Conservation (phyloP, 2,329 filamentous ascomycete species). For the Aaosphaeria arxii region DNA sequence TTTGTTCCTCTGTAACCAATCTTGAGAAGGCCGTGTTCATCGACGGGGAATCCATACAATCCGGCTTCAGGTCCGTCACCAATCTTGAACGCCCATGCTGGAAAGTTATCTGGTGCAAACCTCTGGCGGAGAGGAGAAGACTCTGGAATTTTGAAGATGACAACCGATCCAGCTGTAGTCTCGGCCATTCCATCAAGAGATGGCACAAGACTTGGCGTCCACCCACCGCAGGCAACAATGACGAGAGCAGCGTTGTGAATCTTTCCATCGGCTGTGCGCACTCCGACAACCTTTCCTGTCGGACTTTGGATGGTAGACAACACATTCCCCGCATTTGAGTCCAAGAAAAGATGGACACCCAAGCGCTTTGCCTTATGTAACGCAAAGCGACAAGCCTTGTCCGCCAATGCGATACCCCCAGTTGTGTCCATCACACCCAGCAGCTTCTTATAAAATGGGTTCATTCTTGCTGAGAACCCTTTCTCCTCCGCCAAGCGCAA, state of each 20-base stretch:
- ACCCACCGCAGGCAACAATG: slow-evolving; percentile 44
- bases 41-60: slow-evolving; percentile 49
- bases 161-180: slow-evolving; percentile 48
- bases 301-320: slow-evolving; percentile 17
- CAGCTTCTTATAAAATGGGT: slow-evolving; percentile 38
- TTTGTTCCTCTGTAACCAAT: slow-evolving; percentile 53
- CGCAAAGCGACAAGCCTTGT: slow-evolving; percentile 47
- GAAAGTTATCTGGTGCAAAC: slow-evolving; percentile 45
- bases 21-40: slow-evolving; percentile 46
- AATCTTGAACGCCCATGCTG: slow-evolving; percentile 40
- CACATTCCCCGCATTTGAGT: slow-evolving; percentile 26
- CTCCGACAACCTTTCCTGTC: slow-evolving; percentile 30
- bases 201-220: slow-evolving; percentile 44
- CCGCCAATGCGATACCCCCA: slow-evolving; percentile 46
- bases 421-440: slow-evolving; percentile 46
- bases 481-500: slow-evolving; percentile 18
- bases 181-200: slow-evolving; percentile 44
- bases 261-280: slow-evolving; percentile 39
- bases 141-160: slow-evolving; percentile 43
- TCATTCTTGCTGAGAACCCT: slow-evolving; percentile 19
- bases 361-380: slow-evolving; percentile 41
- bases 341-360: slow-evolving; percentile 46
- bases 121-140: slow-evolving; percentile 36
- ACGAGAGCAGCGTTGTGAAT: slow-evolving; percentile 31
- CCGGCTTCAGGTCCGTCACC: slow-evolving; percentile 32